Percentiles rank a stretch among this genome's conserved stretches.
phyloP scores from a whole-genome alignment of 768 basidiomycete genomes.

The Coprinopsis strossmayeri region DNA sequence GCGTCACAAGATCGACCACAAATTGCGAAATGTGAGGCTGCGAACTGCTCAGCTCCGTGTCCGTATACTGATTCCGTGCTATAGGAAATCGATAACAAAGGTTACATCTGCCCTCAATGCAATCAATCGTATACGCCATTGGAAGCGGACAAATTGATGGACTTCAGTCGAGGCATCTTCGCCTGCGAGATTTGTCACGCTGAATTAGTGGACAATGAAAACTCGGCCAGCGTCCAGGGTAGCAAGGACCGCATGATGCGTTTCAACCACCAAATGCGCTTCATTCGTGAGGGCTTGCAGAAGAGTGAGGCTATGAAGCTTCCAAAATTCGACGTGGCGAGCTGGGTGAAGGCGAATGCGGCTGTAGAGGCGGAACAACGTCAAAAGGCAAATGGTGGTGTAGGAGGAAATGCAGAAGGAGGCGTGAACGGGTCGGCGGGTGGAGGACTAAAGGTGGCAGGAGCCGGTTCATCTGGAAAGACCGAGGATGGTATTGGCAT shows the following conservation, averaged over 20 bases:
- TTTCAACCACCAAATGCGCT: conserved; percentile 87
- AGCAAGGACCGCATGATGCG: conserved; percentile 95
- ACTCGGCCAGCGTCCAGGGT: conserved; percentile 75
- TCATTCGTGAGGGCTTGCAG: conserved; percentile 81
- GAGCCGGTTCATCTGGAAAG: conserved; percentile 51
- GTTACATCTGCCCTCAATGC: conserved; percentile 94
- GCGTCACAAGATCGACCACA: conserved; percentile 83
- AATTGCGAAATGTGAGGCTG: conserved; percentile 69
- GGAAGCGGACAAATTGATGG: conserved; percentile 80
- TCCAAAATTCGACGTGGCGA: conserved; percentile 80
- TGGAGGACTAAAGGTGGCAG: conserved; percentile 66
- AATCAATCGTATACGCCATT: conserved; percentile 77
- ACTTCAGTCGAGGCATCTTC: conserved; percentile 57
- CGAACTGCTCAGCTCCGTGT: conserved; percentile 18
- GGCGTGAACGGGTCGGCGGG: conserved; percentile 3
- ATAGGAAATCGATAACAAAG: conserved; percentile 94
- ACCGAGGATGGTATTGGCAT: conserved; percentile 79
- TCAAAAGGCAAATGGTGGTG: conserved; percentile 7
- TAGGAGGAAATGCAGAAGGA: conserved; percentile 1
- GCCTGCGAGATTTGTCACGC: conserved; percentile 84
- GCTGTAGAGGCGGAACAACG: conserved; percentile 44
- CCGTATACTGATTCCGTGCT: not conserved
- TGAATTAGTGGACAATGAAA: conserved; percentile 89
- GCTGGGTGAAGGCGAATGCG: conserved; percentile 75
- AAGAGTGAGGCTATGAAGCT: conserved; percentile 84